Conservation (phyloP, 129 eudicot species). For the carrot (Daucus carota) region DNA sequence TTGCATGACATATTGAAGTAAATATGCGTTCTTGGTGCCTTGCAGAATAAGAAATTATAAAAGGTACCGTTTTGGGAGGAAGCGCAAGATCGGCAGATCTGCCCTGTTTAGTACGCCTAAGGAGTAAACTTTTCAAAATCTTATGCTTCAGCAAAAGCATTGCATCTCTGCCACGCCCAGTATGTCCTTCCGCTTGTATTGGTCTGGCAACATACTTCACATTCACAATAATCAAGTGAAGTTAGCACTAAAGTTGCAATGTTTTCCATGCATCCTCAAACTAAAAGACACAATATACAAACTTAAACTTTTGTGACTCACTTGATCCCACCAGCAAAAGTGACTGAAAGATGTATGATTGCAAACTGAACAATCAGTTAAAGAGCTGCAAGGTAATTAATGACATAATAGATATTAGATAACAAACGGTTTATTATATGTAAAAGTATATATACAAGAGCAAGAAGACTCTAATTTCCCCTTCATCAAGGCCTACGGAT, state of each 20-base stretch:
- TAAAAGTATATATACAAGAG: neutral
- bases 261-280: too few relatives aligned
- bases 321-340: conserved; percentile 98
- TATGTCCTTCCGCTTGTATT: conserved; percentile 45
- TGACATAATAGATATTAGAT: conserved; percentile 1
- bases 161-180: too few relatives aligned
- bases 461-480: neutral
- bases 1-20: neutral
- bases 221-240: neutral
- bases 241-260: conserved; percentile 9
- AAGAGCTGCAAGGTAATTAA: conserved; percentile 40
- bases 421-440: neutral
- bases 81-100: too few relatives aligned
- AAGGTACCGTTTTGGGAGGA: conserved; percentile 81
- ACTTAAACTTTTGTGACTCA: conserved; percentile 23
- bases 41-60: neutral
- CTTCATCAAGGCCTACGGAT: neutral
- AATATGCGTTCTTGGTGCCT: neutral
- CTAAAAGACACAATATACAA: neutral
- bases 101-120: too few relatives aligned
- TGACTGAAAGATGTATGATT: conserved; percentile 73
- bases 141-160: too few relatives aligned
- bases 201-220: conserved; percentile 66
- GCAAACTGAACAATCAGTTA: conserved; percentile 52
- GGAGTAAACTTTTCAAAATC: too few relatives aligned